phyloP scores from a whole-genome alignment of 495 filamentous ascomycete genomes.

The Penicillium canariense region DNA sequence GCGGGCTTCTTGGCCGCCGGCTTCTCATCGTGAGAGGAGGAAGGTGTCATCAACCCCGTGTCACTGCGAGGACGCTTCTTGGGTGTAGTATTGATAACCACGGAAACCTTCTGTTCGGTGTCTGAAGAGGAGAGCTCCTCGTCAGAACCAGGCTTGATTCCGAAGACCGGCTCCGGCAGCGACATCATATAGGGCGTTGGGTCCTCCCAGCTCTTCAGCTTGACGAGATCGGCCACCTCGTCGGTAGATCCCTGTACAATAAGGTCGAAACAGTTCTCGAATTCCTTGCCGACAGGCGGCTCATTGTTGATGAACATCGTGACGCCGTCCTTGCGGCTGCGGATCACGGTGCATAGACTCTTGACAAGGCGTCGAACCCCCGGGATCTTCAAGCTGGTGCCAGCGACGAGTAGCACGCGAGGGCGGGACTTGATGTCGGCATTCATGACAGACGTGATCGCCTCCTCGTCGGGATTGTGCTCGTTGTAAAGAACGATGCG shows the following conservation, averaged over 20 bases:
- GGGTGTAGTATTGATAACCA: slow-evolving; percentile 41
- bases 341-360: slow-evolving; percentile 81
- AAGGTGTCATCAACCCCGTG: slow-evolving; percentile 63
- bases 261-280: slow-evolving; percentile 89
- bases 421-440: slow-evolving; percentile 81
- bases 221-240: slow-evolving; percentile 73
- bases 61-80: slow-evolving; percentile 34
- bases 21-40: slow-evolving; percentile 46
- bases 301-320: slow-evolving; percentile 94
- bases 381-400: slow-evolving; percentile 92
- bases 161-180: slow-evolving; percentile 26
- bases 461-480: slow-evolving; percentile 91
- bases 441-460: slow-evolving; percentile 84
- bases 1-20: slow-evolving; percentile 19
- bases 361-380: slow-evolving; percentile 85
- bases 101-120: slow-evolving; percentile 39
- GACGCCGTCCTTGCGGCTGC: slow-evolving; percentile 79
- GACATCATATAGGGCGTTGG: slow-evolving; percentile 8
- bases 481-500: slow-evolving; percentile 98
- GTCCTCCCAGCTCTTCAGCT: slow-evolving; percentile 76
- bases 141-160: slow-evolving; percentile 7
- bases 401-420: slow-evolving; percentile 90
- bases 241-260: slow-evolving; percentile 86
- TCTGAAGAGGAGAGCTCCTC: slow-evolving; percentile 40
- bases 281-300: slow-evolving; percentile 74